These are phyloP conservation scores for Calonectria hongkongensis DNA, from an alignment of 2,329 filamentous ascomycete species.

Conservation along the genomic window DNA sequence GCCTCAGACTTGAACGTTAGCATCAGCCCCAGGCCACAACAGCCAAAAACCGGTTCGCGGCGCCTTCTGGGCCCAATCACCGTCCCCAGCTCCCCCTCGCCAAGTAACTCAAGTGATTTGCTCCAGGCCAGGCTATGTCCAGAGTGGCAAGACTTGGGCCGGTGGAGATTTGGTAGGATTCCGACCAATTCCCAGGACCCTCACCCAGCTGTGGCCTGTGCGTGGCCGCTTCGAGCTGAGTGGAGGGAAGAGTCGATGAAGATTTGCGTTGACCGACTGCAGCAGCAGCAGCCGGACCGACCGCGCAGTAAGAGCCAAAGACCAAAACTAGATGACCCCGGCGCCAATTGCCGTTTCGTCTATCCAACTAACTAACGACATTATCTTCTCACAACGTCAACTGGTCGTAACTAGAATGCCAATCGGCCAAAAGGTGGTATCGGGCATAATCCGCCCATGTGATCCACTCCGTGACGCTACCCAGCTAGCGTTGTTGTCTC, in stretches of 20 bases:
- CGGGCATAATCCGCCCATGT: conserved; percentile 25
- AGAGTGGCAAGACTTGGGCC: conserved; percentile 1
- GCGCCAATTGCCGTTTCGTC: background rate
- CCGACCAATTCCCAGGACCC: conserved; percentile 9
- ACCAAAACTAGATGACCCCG: background rate
- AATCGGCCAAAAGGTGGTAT: conserved; percentile 20
- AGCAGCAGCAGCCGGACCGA: background rate
- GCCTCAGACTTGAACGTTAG: background rate
- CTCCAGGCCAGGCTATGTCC: background rate
- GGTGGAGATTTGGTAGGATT: conserved; percentile 15
- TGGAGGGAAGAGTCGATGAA: background rate
- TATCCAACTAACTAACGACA: background rate
- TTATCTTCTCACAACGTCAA: background rate
- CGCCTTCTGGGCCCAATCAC: background rate
- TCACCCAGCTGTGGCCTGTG: conserved; percentile 11
- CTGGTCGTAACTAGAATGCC: conserved; percentile 14
- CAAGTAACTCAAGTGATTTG: background rate
- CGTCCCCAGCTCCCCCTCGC: background rate
- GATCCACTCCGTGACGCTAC: conserved; percentile 17
- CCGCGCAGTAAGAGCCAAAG: background rate
- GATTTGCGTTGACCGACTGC: background rate
- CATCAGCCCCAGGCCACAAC: background rate
- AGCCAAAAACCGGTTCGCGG: conserved; percentile 2
- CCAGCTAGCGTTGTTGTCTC: conserved; percentile 29
- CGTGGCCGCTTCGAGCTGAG: background rate